These are phyloP conservation scores for Ceratopteris richardii DNA, from an alignment of 75 land plant species.

Conservation along the genomic window DNA sequence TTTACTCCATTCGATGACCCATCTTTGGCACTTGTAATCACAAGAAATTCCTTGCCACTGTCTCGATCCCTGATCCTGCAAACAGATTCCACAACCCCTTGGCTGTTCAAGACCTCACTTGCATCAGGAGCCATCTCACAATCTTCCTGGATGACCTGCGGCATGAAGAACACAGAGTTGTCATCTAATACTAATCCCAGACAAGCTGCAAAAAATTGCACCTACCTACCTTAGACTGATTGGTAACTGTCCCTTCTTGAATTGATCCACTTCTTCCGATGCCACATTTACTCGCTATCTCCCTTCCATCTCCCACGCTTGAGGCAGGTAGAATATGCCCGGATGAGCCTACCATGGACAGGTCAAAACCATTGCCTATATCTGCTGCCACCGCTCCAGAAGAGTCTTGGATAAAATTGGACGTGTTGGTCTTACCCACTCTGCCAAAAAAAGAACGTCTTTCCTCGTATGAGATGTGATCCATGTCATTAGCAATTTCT, in stretches of 20 bases:
- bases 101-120: not conserved
- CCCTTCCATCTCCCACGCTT: too few species aligned
- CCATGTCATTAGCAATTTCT: too few species aligned
- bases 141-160: not conserved
- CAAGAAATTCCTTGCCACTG: constrained; percentile 39
- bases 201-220: too few species aligned
- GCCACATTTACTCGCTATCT: not conserved
- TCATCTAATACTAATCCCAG: too few species aligned
- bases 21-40: constrained; percentile 22
- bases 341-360: too few species aligned
- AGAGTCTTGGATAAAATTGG: too few species aligned
- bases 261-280: not conserved
- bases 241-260: not conserved
- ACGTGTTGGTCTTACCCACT: too few species aligned
- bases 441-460: too few species aligned
- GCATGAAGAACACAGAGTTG: not conserved
- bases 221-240: not conserved
- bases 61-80: constrained; percentile 40
- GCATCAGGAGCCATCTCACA: not conserved
- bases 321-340: too few species aligned
- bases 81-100: constrained; percentile 12
- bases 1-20: constrained; percentile 30
- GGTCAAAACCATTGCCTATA: too few species aligned
- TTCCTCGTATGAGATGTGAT: too few species aligned
- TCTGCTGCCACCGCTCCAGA: too few species aligned